Conservation (phyloP, 1,284 basidiomycete species). For the Puccinia novopanici region DNA sequence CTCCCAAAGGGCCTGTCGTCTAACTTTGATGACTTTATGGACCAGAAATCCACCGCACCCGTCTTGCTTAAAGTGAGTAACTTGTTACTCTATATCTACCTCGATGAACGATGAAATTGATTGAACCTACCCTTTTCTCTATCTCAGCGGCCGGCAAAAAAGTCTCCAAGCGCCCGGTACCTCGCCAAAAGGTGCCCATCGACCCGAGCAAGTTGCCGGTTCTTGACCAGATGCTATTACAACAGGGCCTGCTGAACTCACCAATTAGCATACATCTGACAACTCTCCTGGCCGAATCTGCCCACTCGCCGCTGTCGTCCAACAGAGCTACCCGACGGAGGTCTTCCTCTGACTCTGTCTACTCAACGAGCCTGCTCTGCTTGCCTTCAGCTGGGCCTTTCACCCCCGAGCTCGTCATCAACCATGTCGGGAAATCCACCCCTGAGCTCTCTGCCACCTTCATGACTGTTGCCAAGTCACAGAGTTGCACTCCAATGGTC, state of each 20-base stretch:
- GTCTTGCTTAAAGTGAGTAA: constrained; percentile 19
- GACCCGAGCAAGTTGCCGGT: constrained; percentile 9
- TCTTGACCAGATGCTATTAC: constrained; percentile 37
- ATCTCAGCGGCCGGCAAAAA: constrained; percentile 5
- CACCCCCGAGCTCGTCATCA: constrained; percentile 36
- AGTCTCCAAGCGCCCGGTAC: background rate
- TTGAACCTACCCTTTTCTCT: background rate
- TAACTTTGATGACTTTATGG: background rate
- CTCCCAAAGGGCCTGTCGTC: constrained; percentile 10
- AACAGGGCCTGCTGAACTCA: constrained; percentile 33
- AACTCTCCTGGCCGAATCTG: constrained; percentile 3
- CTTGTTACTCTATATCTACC: background rate
- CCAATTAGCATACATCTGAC: constrained; percentile 40
- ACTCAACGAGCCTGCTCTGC: background rate
- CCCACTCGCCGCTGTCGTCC: background rate
- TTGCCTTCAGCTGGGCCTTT: constrained; percentile 25
- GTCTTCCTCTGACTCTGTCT: constrained; percentile 15
- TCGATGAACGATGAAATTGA: background rate
- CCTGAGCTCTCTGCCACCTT: constrained; percentile 21
- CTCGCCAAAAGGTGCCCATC: background rate
- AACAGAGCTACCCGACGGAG: background rate
- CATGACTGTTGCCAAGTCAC: background rate
- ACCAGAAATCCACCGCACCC: background rate
- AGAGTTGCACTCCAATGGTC: background rate
- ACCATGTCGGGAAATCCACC: constrained; percentile 15